A percentile compares a stretch with the other conserved stretches of the same genome.
Evolutionary conservation across 225 moss, liverwort and hornwort species (phyloP).

Genomic region (Pseudisothecium myosuroides): DNA sequence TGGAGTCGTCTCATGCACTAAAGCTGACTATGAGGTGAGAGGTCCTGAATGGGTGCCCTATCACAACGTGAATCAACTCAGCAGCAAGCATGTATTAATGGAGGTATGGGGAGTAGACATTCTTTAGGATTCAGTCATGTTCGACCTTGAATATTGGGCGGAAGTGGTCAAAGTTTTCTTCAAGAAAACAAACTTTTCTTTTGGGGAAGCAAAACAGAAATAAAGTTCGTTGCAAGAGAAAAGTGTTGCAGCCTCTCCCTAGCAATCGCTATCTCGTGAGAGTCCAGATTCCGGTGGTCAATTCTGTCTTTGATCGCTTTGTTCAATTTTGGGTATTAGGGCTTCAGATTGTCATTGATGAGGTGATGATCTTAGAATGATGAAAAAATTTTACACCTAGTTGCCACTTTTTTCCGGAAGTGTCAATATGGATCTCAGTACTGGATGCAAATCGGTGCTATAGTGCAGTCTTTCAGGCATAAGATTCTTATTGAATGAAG

Average conservation of each 20-base stretch:
- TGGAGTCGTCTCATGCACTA: conserved; percentile 35
- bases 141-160: neutral
- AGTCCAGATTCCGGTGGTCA: neutral
- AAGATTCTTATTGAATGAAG: neutral
- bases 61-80: conserved; percentile 46
- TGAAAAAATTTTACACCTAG: no score
- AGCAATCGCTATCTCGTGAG: neutral
- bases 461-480: neutral
- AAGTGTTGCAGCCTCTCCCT: neutral
- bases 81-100: neutral
- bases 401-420: neutral
- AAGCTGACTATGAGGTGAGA: conserved; percentile 48
- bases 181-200: neutral
- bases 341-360: neutral
- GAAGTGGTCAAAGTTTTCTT: neutral
- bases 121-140: neutral
- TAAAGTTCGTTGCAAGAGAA: neutral
- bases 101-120: neutral
- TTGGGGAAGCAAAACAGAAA: neutral
- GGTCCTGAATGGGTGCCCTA: conserved; percentile 46
- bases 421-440: neutral
- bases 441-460: neutral
- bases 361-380: neutral
- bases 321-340: neutral
- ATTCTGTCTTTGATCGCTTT: neutral